Conservation (phyloP, 805 yeast genomes). For the Monosporozyma servazzii region DNA sequence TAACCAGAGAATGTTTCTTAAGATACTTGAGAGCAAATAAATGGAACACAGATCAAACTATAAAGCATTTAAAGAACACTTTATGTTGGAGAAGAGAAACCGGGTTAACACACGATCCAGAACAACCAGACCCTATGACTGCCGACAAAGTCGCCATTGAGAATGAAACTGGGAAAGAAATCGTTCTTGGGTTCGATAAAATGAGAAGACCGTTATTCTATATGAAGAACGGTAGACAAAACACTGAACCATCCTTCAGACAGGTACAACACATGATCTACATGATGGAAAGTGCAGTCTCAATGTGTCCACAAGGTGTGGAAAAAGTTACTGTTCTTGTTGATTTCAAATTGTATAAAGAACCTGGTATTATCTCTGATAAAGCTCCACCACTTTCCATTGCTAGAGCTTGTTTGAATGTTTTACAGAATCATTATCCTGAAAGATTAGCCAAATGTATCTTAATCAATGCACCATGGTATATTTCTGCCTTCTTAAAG, state of each 20-base stretch:
- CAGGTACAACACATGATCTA: conserved; percentile 50
- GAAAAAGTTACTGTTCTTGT: conserved; percentile 46
- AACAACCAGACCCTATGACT: conserved; percentile 25
- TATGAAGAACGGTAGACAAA: conserved; percentile 46
- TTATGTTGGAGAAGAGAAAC: conserved; percentile 48
- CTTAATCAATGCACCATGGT: conserved; percentile 48
- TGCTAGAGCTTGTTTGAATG: conserved; percentile 41
- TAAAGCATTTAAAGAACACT: conserved; percentile 38
- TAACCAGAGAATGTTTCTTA: conserved; percentile 44
- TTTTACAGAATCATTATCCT: conserved; percentile 50
- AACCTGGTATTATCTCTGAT: conserved; percentile 28
- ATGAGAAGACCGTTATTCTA: conserved; percentile 46
- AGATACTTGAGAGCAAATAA: conserved; percentile 45
- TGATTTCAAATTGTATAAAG: conserved; percentile 41
- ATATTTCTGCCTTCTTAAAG: conserved; percentile 47
- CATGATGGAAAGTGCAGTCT: conserved; percentile 46
- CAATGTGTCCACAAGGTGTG: conserved; percentile 50
- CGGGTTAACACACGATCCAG: conserved; percentile 35
- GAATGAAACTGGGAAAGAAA: conserved; percentile 45
- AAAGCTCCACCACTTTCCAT: conserved; percentile 43
- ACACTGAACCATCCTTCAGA: conserved; percentile 41
- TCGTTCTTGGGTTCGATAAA: conserved; percentile 46
- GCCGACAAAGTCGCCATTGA: conserved; percentile 39
- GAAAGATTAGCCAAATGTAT: conserved; percentile 48
- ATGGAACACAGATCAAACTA: conserved; percentile 39